Base-by-base conservation (phyloP, 345 rosid species). In the Lepidium sativum region DNA sequence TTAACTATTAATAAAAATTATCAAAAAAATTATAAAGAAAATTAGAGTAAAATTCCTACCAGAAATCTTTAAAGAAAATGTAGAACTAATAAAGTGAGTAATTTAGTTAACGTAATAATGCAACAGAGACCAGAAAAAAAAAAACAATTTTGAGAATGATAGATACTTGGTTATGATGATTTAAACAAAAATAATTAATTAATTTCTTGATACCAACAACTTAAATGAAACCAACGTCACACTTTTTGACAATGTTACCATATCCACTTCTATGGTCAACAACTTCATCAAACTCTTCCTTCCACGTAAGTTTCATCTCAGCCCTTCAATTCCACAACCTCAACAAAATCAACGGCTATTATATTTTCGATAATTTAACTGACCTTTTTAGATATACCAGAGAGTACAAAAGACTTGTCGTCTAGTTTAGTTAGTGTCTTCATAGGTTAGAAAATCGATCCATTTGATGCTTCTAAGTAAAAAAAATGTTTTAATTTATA, bases 191-290 rank as follows among this genome's bases (percentile, higher is more conserved):
- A 16, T 17, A 5, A 44, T 9, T 43, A 17, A 51, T 25, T 13
- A 25, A 5, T 15, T 9, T 9, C 14, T n/a, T 35, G 25, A 37
- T 60, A 64, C 42, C 25, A 23, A 23, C 65, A 63, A 54, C 69
- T 64, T 54, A 72, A 57, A 57, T 72, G 66, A 65, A 65, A 65
- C 41, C 61, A 65, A 72, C 60, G 71, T 72, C 71, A 65, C 34
- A 72, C 71, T 50, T 66, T 65, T 66, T 72, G 72, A 72, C 67
- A 66, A 72, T 72, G 72, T 72, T 67, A 72, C 72, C 76, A 29
- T 58, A 72, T 65, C 76, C 76, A 72, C 76, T 72, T 65, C 57
- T 10, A 65, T 51, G 76, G 67, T 72, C 72, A 72, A 66, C 76
- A 59, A 72, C 72, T 71, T 71, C 75, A 55, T 27, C 75, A 63